Conservation (phyloP, 2,329 filamentous ascomycete genomes). For the Furcasterigmium sp. region DNA sequence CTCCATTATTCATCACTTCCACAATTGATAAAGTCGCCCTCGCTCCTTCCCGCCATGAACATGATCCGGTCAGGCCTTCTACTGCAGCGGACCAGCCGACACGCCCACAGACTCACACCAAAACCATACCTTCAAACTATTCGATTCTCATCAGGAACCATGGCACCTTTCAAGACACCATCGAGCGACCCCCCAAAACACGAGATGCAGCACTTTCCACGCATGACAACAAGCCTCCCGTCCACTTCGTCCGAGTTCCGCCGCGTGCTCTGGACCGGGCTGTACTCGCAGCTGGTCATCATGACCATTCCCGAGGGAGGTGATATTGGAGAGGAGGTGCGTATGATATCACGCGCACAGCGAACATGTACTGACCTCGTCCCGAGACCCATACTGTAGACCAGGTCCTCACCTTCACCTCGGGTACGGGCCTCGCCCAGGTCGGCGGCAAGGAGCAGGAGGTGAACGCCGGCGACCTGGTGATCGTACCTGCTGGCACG, state of each 20-base stretch:
- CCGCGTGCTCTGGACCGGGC: conserved; percentile 56
- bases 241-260: conserved; percentile 52
- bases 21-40: too few species aligned
- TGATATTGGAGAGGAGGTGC: conserved; percentile 62
- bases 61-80: too few species aligned
- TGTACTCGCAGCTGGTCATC: conserved; percentile 58
- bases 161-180: conserved; percentile 22
- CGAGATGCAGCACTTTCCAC: conserved; percentile 57
- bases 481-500: conserved; percentile 55
- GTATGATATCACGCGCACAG: conserved; percentile 1
- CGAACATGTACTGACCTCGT: conserved; percentile 8
- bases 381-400: conserved; percentile 52
- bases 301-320: conserved; percentile 61
- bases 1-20: too few species aligned
- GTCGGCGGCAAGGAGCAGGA: conserved; percentile 53
- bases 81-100: too few species aligned
- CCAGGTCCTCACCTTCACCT: conserved; percentile 60
- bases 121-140: background rate
- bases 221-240: conserved; percentile 47
- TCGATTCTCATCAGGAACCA: conserved; percentile 7
- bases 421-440: conserved; percentile 51
- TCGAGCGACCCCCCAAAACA: conserved; percentile 35
- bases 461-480: conserved; percentile 29
- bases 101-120: background rate
- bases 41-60: too few species aligned